A percentile compares a stretch with the other conserved stretches of the same genome.
These are phyloP conservation scores for Acer negundo DNA, from an alignment of 345 rosid genomes.

Conservation along the genomic window DNA sequence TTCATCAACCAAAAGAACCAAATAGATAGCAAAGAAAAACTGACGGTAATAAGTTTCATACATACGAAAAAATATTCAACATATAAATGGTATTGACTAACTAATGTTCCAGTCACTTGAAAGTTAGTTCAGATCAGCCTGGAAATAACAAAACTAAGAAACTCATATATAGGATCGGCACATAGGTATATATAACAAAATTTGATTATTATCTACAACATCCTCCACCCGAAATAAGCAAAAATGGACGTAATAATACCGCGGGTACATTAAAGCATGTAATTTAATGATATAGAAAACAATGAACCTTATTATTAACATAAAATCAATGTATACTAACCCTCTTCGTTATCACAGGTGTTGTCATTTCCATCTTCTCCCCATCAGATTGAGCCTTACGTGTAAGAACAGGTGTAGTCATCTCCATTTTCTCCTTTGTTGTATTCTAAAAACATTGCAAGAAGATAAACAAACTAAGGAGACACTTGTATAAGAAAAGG, in stretches of 20 bases:
- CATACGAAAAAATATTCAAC: background rate
- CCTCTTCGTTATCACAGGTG: conserved; percentile 83
- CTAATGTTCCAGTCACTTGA: background rate
- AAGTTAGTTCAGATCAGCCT: background rate
- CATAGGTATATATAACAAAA: background rate
- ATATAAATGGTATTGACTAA: background rate
- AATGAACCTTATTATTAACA: background rate
- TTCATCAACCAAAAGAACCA: background rate
- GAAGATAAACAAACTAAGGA: conserved; percentile 17
- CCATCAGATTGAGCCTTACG: conserved; percentile 64
- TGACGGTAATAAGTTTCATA: background rate
- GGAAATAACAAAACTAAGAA: background rate
- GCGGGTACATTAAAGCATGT: background rate
- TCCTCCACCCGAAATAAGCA: background rate
- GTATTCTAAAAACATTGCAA: conserved; percentile 51
- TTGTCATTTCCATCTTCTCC: conserved; percentile 87
- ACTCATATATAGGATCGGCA: background rate
- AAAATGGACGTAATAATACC: background rate
- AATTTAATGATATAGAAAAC: background rate
- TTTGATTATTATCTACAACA: conserved; percentile 3
- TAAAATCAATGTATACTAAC: conserved; percentile 34
- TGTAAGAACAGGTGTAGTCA: conserved; percentile 90
- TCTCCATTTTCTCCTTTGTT: conserved; percentile 68
- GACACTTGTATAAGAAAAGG: too few relatives aligned
- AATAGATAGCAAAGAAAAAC: background rate